Evolutionary conservation across 768 basidiomycete genomes (phyloP), one percentile per base, ranked within the genome.

Genomic region (Termitomyces heimii): DNA sequence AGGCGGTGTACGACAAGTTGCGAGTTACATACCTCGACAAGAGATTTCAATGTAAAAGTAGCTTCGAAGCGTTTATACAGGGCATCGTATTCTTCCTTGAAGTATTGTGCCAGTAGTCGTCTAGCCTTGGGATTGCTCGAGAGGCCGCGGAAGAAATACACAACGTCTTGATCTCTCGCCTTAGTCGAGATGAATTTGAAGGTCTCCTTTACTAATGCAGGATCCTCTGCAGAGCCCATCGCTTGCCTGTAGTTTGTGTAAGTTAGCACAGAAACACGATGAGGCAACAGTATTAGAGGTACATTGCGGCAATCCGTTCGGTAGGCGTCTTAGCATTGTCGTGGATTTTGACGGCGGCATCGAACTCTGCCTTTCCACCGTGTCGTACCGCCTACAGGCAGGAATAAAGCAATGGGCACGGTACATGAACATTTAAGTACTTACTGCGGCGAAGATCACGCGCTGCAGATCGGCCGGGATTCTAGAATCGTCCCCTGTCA

Each of bases 401-500:
- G 45, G 49, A 24, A 42, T 39, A 28, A 65, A 54, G 32, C 53
- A 37, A 20, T 50, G 22, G 37, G 43, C 47, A 20, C 32, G 18
- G 7, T 6, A 24, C 43, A 54, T 39, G 46, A 31, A 28, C 44
- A 18, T 24, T 31, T 28, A 51, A 31, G 52, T 47, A 66, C 81
- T 16, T 62, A 88, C 87, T 51, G 71, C 76, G 29, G 67, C 63
- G 68, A 77, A 86, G 42, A 82, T 82, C 42, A 78, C 71, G 29
- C 75, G 65, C 62, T 88, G 80, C 46, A 98, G 71, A 72, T 98
- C 95, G 28, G 84, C 80, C 7, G 92, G 91, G 62, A 98, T 91
- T 53, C 71, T 75, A 0, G 86, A 86, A 63, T 88, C 83, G 66
- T 96, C 89, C 8, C 83, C 82, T 14, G 84, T 89, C 58, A 82